Base-by-base conservation (phyloP, 345 rosid genomes). In the Cardamine resedifolia region DNA sequence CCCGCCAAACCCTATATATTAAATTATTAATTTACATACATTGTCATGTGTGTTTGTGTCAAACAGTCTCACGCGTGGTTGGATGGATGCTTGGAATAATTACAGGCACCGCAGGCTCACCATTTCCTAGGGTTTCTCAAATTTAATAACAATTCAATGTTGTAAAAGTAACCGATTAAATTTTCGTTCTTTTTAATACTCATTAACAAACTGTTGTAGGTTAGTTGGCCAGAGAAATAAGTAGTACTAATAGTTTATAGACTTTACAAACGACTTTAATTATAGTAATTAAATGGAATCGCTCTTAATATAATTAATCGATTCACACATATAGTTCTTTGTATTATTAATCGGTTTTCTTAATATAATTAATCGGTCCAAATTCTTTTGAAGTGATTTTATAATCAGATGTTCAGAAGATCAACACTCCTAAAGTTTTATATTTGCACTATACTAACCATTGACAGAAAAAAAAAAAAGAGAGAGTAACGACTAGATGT, bases 31-130 rank as follows among this genome's bases (percentile, higher is more conserved):
- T n/a, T n/a, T n/a, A n/a, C n/a, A n/a, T n/a, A n/a, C 64, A 77
- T 64, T 21, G 71, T 64, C 76, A 77, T 65, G 68, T 77, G 72
- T 71, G 80, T 71, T 71, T 77, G 80, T 77, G 80, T 77, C 72
- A 41, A 75, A 77, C 67, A 77, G 80, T 26, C 63, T 71, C 73
- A 77, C 72, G 77, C 77, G 77, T 77, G 76, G 72, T 77, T 71
- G 76, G 79, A 57, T 64, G 61, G 67, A 56, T 77, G 72, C 63
- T 68, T 39, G 72, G 72, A 77, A 77, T 77, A 71, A 71, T 66
- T 65, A 33, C 76, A 77, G 80, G 16, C 62, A 57, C 16, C 47
- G 53, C 76, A 64, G 60, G 63, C 72, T 77, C 72, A 39, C 41
- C 39, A 10, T 58, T 57, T 51, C 76, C 80, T 71, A 77, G 76